Percentiles rank a stretch among this genome's conserved stretches.
Evolutionary conservation across 352 stramenopile genomes (phyloP).

Genomic region (Elongisporangium prolatum): DNA sequence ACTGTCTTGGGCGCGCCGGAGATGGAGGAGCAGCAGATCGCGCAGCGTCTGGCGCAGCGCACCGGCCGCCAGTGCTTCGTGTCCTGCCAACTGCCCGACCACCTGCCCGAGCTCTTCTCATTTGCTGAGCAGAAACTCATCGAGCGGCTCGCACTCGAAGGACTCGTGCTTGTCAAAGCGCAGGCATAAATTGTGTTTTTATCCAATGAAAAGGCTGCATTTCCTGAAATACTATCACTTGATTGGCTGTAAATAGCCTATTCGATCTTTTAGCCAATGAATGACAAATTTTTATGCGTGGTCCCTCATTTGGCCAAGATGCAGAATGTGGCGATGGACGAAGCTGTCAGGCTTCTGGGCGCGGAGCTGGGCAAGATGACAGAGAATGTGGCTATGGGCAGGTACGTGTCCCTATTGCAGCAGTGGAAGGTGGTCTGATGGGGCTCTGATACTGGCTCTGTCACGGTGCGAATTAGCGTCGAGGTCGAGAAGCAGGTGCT

Average conservation of each 20-base stretch:
- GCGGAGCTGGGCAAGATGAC: slow-evolving; percentile 49
- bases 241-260: background rate
- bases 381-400: slow-evolving; percentile 42
- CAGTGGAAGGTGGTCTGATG: background rate
- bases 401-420: slow-evolving; percentile 25
- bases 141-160: slow-evolving; percentile 43
- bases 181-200: background rate
- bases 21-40: slow-evolving; percentile 81
- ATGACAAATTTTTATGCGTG: background rate
- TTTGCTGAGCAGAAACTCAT: slow-evolving; percentile 69
- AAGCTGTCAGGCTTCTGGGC: slow-evolving; percentile 63
- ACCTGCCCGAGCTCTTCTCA: slow-evolving; percentile 62
- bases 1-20: slow-evolving; percentile 60
- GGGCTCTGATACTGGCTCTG: slow-evolving; percentile 3
- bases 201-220: background rate
- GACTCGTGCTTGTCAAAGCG: slow-evolving; percentile 17
- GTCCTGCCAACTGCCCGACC: slow-evolving; percentile 71
- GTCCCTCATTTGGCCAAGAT: background rate
- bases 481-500: slow-evolving; percentile 60
- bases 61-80: slow-evolving; percentile 76
- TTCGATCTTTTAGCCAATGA: background rate
- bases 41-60: slow-evolving; percentile 57
- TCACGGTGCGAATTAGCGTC: slow-evolving; percentile 28
- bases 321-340: slow-evolving; percentile 37
- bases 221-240: background rate